These are phyloP conservation scores for Asterochloris erici DNA, from an alignment of 139 green algal genomes.

Conservation along the genomic window DNA sequence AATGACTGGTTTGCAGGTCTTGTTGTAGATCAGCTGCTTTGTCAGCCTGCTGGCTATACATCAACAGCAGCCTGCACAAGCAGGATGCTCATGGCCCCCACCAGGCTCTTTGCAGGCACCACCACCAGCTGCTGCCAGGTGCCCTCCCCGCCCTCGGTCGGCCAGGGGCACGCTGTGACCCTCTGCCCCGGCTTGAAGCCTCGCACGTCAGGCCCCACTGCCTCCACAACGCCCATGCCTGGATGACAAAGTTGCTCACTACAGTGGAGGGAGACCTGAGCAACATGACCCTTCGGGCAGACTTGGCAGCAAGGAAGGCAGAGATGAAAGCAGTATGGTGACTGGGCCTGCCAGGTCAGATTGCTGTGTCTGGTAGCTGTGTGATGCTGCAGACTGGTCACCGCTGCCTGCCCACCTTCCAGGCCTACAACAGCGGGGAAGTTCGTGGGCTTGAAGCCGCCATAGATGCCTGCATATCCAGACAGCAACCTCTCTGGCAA, in stretches of 20 bases:
- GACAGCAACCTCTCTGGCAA: too few species aligned
- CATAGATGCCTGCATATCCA: background rate
- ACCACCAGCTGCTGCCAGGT: slow-evolving; percentile 11
- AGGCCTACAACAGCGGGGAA: slow-evolving; percentile 4
- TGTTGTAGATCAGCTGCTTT: too few species aligned
- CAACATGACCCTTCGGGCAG: too few species aligned
- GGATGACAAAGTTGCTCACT: too few species aligned
- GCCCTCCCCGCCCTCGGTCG: slow-evolving; percentile 6
- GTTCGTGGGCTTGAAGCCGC: slow-evolving; percentile 5
- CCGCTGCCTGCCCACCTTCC: background rate
- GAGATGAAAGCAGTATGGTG: too few species aligned
- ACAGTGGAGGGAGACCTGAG: too few species aligned
- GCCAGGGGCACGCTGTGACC: slow-evolving; percentile 13
- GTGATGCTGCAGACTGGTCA: background rate
- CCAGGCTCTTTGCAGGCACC: slow-evolving; percentile 2
- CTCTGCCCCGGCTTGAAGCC: slow-evolving; percentile 11
- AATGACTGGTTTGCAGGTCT: background rate
- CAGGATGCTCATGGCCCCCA: background rate
- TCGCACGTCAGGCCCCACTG: too few species aligned
- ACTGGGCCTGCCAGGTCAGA: too few species aligned
- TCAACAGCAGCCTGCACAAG: too few species aligned
- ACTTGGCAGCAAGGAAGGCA: too few species aligned
- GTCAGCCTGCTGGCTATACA: too few species aligned
- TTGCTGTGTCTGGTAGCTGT: background rate
- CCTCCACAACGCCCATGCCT: too few species aligned